Percentiles rank a stretch among this genome's conserved stretches.
Evolutionary conservation across 2,329 filamentous ascomycete species (phyloP).

Genomic region (Diaporthe batatas): DNA sequence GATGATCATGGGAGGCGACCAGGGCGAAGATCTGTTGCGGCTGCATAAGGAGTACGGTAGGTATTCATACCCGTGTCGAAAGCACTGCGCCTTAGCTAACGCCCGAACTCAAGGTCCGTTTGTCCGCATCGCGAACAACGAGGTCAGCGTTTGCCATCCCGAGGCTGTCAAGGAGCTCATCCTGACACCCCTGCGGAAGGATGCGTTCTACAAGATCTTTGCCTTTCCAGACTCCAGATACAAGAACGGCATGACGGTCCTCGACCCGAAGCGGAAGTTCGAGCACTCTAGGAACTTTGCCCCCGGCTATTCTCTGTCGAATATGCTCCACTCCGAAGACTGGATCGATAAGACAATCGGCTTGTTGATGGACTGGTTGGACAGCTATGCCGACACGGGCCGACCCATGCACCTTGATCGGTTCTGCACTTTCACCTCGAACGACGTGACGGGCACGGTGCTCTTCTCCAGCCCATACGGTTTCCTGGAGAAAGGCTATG

Average conservation of each 20-base stretch:
- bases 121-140: constrained; percentile 58
- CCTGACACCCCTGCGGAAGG: constrained; percentile 54
- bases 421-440: constrained; percentile 48
- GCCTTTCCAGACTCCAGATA: constrained; percentile 57
- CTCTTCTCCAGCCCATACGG: constrained; percentile 49
- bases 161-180: constrained; percentile 57
- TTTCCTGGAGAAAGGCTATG: constrained; percentile 47
- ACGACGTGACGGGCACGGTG: constrained; percentile 50
- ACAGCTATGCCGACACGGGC: constrained; percentile 38
- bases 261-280: constrained; percentile 52
- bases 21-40: constrained; percentile 52
- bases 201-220: constrained; percentile 50
- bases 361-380: constrained; percentile 43
- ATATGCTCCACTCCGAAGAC: constrained; percentile 42
- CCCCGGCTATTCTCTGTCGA: constrained; percentile 51
- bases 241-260: constrained; percentile 56
- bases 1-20: constrained; percentile 54
- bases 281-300: constrained; percentile 51
- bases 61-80: not conserved
- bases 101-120: constrained; percentile 47
- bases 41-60: constrained; percentile 53
- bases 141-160: constrained; percentile 59
- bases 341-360: constrained; percentile 40
- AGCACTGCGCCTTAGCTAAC: not conserved
- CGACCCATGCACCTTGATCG: constrained; percentile 44